Evolutionary conservation across 2,329 filamentous ascomycete genomes (phyloP).

Genomic region (Alternaria sp.): DNA sequence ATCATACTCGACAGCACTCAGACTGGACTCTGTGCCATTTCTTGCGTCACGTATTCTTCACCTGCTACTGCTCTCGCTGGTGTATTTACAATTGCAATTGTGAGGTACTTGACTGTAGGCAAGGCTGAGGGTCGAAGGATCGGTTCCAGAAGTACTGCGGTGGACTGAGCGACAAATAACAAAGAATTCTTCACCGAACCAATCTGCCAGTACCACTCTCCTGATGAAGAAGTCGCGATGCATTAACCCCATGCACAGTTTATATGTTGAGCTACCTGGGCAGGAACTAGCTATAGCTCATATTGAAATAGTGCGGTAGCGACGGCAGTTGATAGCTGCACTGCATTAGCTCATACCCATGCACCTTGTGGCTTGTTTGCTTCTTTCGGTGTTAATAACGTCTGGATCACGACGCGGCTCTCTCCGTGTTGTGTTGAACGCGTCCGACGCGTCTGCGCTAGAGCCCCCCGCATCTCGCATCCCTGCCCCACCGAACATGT

Average conservation of each 20-base stretch:
- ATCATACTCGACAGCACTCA: slow-evolving; percentile 25
- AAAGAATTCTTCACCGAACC: slow-evolving; percentile 22
- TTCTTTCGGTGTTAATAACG: neutral
- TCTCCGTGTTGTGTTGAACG: neutral
- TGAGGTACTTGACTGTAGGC: slow-evolving; percentile 32
- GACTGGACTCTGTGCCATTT: slow-evolving; percentile 24
- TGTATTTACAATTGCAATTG: slow-evolving; percentile 28
- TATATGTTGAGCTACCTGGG: slow-evolving; percentile 7
- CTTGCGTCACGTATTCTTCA: slow-evolving; percentile 19
- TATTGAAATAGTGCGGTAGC: neutral
- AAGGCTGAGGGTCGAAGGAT: slow-evolving; percentile 36
- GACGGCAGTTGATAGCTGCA: slow-evolving; percentile 3
- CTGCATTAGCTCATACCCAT: neutral
- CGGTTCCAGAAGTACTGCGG: slow-evolving; percentile 32
- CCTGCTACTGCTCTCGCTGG: slow-evolving; percentile 37
- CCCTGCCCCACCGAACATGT: slow-evolving; percentile 17
- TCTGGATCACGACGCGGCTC: neutral
- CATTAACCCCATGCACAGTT: neutral
- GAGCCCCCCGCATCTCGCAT: slow-evolving; percentile 16
- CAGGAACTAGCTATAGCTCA: neutral
- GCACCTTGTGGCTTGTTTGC: neutral
- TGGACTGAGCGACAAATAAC: slow-evolving; percentile 33
- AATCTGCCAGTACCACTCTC: neutral
- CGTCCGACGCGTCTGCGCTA: slow-evolving; percentile 12
- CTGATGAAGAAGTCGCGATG: neutral